A percentile compares a stretch with the other conserved stretches of the same genome.
phyloP scores from a whole-genome alignment of 140 eudicot species.

The Ambrosia hybrid region DNA sequence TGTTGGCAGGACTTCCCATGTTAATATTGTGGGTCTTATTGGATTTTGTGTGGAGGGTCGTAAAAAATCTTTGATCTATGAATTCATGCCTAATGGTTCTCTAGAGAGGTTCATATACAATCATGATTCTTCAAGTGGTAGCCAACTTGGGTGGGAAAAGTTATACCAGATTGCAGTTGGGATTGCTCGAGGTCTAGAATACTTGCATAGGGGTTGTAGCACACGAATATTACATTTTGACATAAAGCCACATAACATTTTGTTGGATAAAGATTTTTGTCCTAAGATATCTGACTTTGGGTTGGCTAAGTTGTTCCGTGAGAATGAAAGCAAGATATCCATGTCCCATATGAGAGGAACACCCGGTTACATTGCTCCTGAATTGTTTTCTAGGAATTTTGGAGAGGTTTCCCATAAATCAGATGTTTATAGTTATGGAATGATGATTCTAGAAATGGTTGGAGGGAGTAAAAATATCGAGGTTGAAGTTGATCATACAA shows the following conservation, averaged over 20 bases:
- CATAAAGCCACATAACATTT: conserved; percentile 45
- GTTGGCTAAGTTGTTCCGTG: conserved; percentile 22
- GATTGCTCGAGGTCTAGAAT: conserved; percentile 43
- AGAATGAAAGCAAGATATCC: conserved; percentile 25
- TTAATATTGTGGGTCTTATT: conserved; percentile 37
- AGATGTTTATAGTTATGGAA: conserved; percentile 26
- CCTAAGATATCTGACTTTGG: conserved; percentile 50
- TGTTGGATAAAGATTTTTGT: conserved; percentile 32
- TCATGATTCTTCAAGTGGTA: neutral
- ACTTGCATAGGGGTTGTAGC: conserved; percentile 37
- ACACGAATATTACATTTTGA: conserved; percentile 45
- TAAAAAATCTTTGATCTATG: conserved; percentile 36
- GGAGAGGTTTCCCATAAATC: conserved; percentile 25
- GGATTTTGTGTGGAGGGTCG: conserved; percentile 39
- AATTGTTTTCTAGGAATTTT: conserved; percentile 25
- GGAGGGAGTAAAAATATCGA: conserved; percentile 13
- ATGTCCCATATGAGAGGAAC: conserved; percentile 38
- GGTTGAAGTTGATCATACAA: conserved; percentile 18
- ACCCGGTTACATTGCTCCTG: conserved; percentile 43
- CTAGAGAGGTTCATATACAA: conserved; percentile 36
- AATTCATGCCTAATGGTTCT: conserved; percentile 43
- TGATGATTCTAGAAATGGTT: conserved; percentile 25
- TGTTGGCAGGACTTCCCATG: conserved; percentile 41
- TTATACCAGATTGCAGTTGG: conserved; percentile 32
- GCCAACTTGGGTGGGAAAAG: conserved; percentile 31